A percentile compares a stretch with the other conserved stretches of the same genome.
phyloP scores from a whole-genome alignment of 2,329 filamentous ascomycete genomes.

The Lachnellula cervina region DNA sequence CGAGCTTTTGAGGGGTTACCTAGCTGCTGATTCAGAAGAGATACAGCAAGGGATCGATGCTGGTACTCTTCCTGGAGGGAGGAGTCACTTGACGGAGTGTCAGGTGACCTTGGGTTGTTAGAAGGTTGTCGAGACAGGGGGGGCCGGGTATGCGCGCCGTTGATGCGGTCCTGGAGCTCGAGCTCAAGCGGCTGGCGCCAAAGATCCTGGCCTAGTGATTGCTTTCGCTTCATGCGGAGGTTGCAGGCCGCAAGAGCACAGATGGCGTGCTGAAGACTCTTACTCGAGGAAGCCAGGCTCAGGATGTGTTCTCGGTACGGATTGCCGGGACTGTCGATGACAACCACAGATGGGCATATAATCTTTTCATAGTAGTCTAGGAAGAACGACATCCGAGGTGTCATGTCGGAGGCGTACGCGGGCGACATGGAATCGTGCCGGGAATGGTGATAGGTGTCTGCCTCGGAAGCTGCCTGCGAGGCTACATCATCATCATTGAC shows the following conservation, averaged over 20 bases:
- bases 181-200: constrained; percentile 38
- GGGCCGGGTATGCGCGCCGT: constrained; percentile 19
- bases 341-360: constrained; percentile 87
- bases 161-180: constrained; percentile 29
- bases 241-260: constrained; percentile 87
- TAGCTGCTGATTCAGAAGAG: constrained; percentile 77
- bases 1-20: constrained; percentile 69
- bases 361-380: constrained; percentile 92
- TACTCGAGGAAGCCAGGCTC: constrained; percentile 69
- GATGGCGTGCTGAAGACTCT: constrained; percentile 86
- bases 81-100: constrained; percentile 43
- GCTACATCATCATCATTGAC: constrained; percentile 31
- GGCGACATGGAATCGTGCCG: constrained; percentile 45
- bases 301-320: constrained; percentile 82
- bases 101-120: constrained; percentile 32
- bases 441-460: constrained; percentile 22
- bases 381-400: constrained; percentile 78
- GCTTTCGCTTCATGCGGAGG: constrained; percentile 73
- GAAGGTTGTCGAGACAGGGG: constrained; percentile 20
- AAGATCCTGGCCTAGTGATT: constrained; percentile 53
- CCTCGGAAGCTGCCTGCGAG: constrained; percentile 27
- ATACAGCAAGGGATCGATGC: constrained; percentile 74
- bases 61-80: constrained; percentile 76
- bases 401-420: constrained; percentile 54
- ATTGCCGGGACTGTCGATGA: constrained; percentile 80